phyloP scores from a whole-genome alignment of 345 rosid species.

The Citrus australasica region DNA sequence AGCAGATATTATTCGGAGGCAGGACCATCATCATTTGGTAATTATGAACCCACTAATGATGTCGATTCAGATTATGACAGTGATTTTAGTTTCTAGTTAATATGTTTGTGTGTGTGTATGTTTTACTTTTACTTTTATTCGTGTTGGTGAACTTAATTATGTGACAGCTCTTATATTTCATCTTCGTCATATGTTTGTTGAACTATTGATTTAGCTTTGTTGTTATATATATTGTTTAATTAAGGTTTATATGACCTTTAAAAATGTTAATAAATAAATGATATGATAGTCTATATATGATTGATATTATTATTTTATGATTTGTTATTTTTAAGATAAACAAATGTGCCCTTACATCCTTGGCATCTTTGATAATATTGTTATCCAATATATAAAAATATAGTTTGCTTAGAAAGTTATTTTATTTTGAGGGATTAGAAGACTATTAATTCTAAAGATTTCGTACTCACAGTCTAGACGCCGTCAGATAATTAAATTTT shows the following conservation, averaged over 20 bases:
- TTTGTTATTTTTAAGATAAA: no score
- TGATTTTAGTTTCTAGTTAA: background rate
- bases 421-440: no score
- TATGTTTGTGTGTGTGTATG: background rate
- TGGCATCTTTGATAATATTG: no score
- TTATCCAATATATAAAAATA: no score
- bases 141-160: background rate
- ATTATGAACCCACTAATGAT: background rate
- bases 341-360: no score
- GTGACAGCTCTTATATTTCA: background rate
- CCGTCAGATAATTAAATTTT: no score
- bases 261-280: no score
- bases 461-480: no score
- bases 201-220: background rate
- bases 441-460: accelerated
- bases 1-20: background rate
- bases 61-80: background rate
- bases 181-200: background rate
- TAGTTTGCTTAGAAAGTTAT: no score
- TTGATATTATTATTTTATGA: no score
- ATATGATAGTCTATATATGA: no score
- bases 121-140: background rate
- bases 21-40: background rate
- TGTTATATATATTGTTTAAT: background rate
- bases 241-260: no score